These are phyloP conservation scores for Mycena epipterygia DNA, from an alignment of 768 basidiomycete species.

Conservation along the genomic window DNA sequence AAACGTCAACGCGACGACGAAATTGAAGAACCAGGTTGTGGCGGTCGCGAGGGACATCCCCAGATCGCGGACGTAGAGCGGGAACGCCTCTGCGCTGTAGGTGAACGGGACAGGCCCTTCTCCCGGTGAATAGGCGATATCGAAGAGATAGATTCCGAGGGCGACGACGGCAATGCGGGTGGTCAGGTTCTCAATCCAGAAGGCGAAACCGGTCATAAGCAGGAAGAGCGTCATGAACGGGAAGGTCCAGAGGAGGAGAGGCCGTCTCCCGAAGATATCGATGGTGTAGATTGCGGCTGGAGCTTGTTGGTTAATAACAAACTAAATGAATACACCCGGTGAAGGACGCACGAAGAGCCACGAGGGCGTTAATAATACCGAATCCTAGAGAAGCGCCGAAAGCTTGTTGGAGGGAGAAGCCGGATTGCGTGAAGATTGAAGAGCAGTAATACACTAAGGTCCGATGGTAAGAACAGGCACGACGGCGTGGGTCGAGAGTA, in stretches of 20 bases:
- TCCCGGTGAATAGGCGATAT: constrained; percentile 77
- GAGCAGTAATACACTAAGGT: constrained; percentile 81
- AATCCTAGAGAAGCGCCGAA: constrained; percentile 72
- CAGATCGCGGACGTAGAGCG: constrained; percentile 74
- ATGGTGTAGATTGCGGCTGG: constrained; percentile 63
- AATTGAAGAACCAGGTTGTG: constrained; percentile 73
- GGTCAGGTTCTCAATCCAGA: constrained; percentile 44
- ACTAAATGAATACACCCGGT: neutral
- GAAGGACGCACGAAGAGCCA: constrained; percentile 52
- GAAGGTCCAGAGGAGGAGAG: constrained; percentile 72
- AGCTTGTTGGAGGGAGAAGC: constrained; percentile 63
- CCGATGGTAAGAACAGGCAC: too few species aligned
- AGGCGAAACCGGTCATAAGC: constrained; percentile 72
- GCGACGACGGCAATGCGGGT: constrained; percentile 19
- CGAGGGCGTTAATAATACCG: constrained; percentile 60
- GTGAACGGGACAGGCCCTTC: constrained; percentile 88
- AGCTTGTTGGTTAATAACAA: neutral
- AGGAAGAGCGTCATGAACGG: constrained; percentile 74
- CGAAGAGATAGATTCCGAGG: constrained; percentile 57
- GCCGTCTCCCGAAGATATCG: constrained; percentile 72
- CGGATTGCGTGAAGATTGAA: constrained; percentile 68
- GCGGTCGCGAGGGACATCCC: constrained; percentile 83
- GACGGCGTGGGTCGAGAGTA: too few species aligned
- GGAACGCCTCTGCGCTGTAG: constrained; percentile 58
- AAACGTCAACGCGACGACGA: constrained; percentile 77